These are phyloP conservation scores for Coriaria nepalensis DNA, from an alignment of 306 rosid species.

Conservation along the genomic window DNA sequence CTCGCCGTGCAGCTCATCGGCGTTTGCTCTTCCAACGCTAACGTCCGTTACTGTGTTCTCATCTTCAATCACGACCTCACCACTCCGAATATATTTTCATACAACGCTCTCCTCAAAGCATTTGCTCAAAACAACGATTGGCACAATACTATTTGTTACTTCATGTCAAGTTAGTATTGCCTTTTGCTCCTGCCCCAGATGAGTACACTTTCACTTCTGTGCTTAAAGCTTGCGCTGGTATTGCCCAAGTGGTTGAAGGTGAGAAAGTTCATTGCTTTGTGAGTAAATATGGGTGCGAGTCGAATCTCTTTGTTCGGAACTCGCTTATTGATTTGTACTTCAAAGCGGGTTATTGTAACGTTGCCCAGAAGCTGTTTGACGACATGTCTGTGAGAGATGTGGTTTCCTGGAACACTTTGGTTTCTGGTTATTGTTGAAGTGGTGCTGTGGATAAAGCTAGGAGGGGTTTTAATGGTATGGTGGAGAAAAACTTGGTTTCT, in stretches of 20 bases:
- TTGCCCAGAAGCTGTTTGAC: slow-evolving; percentile 24
- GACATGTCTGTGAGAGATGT: slow-evolving; percentile 23
- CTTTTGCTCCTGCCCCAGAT: slow-evolving; percentile 24
- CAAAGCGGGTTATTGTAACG: slow-evolving; percentile 11
- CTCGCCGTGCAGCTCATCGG: slow-evolving; percentile 31
- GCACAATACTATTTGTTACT: slow-evolving; percentile 16
- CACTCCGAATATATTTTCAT: slow-evolving; percentile 20
- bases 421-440: slow-evolving; percentile 26
- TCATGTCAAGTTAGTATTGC: slow-evolving; percentile 12
- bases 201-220: slow-evolving; percentile 35
- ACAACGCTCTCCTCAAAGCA: slow-evolving; percentile 34
- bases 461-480: slow-evolving; percentile 20
- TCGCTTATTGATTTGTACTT: slow-evolving; percentile 26
- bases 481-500: slow-evolving; percentile 20
- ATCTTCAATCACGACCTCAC: slow-evolving; percentile 19
- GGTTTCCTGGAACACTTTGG: slow-evolving; percentile 30
- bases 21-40: slow-evolving; percentile 16
- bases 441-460: slow-evolving; percentile 17
- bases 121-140: slow-evolving; percentile 31
- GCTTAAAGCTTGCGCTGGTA: slow-evolving; percentile 37
- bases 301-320: slow-evolving; percentile 23
- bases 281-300: slow-evolving; percentile 27
- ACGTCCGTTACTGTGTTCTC: slow-evolving; percentile 17
- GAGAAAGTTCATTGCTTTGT: slow-evolving; percentile 25
- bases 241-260: slow-evolving; percentile 20